Evolutionary conservation across 768 basidiomycete species (phyloP).

Genomic region (Russula sp.): DNA sequence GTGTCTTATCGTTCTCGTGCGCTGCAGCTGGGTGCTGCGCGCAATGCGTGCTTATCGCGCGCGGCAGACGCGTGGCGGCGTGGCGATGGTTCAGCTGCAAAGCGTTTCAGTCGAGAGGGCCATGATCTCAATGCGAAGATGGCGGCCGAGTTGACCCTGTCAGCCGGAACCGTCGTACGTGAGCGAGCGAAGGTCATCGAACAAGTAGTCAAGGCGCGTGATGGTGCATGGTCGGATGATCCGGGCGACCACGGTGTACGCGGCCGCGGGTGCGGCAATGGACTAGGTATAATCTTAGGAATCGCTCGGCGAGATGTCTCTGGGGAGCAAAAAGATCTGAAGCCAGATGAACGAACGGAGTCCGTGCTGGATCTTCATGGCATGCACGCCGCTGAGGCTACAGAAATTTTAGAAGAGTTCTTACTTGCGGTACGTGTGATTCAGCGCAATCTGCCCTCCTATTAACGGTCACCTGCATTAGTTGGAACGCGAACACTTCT

Average conservation of each 20-base stretch:
- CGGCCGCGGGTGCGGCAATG: conserved; percentile 72
- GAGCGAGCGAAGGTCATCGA: conserved; percentile 74
- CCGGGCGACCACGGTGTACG: conserved; percentile 65
- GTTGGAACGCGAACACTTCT: conserved; percentile 84
- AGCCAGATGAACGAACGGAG: conserved; percentile 87
- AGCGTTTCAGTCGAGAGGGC: conserved; percentile 89
- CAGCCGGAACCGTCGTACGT: conserved; percentile 76
- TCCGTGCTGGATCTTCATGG: conserved; percentile 86
- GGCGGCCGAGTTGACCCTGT: conserved; percentile 75
- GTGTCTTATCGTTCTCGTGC: conserved; percentile 84
- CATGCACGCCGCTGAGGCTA: conserved; percentile 87
- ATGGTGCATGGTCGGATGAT: conserved; percentile 77
- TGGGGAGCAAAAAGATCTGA: conserved; percentile 50
- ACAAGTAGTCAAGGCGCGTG: conserved; percentile 64
- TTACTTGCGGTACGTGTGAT: conserved; percentile 64
- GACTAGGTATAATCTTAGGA: conserved; percentile 84
- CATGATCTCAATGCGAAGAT: conserved; percentile 91
- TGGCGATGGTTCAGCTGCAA: conserved; percentile 93
- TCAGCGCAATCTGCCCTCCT: neutral
- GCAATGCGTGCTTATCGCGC: conserved; percentile 89
- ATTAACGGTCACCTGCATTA: conserved; percentile 25
- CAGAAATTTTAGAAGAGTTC: conserved; percentile 85
- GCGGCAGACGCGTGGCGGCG: conserved; percentile 95
- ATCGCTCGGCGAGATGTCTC: conserved; percentile 51
- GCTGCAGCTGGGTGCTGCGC: conserved; percentile 84